Percentiles rank a stretch among this genome's conserved stretches.
Conservation (phyloP, 306 rosid genomes). For the Gillenia trifoliata region DNA sequence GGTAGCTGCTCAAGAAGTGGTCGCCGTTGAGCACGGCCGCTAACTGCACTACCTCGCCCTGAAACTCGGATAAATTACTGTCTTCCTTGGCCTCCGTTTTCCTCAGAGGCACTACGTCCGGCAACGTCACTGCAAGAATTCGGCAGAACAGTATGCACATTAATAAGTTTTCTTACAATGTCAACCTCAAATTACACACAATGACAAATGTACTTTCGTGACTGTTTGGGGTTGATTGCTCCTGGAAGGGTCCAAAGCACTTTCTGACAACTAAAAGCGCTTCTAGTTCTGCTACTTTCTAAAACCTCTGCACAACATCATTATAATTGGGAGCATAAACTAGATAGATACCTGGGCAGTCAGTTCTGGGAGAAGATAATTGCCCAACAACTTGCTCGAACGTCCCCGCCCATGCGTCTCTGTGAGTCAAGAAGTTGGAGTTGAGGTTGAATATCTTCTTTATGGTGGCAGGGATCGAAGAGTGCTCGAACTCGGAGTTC, state of each 20-base stretch:
- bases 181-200: background rate
- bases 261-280: background rate
- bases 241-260: background rate
- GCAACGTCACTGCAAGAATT: slow-evolving; percentile 65
- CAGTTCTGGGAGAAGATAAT: slow-evolving; percentile 74
- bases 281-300: background rate
- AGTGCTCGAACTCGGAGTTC: slow-evolving; percentile 92
- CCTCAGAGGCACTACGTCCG: slow-evolving; percentile 76
- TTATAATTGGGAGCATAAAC: background rate
- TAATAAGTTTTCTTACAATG: background rate
- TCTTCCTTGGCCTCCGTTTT: slow-evolving; percentile 67
- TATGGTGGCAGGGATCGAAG: slow-evolving; percentile 96
- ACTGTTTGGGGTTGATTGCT: background rate
- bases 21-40: slow-evolving; percentile 94
- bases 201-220: background rate
- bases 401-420: slow-evolving; percentile 99
- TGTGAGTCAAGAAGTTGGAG: slow-evolving; percentile 88
- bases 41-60: slow-evolving; percentile 85
- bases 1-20: slow-evolving; percentile 87
- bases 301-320: background rate
- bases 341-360: slow-evolving; percentile 69
- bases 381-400: slow-evolving; percentile 76
- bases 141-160: background rate
- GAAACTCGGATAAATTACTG: slow-evolving; percentile 63
- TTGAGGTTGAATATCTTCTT: slow-evolving; percentile 90